Base-by-base conservation (phyloP, 2,329 filamentous ascomycete genomes). In the Tolypocladium capitatum region DNA sequence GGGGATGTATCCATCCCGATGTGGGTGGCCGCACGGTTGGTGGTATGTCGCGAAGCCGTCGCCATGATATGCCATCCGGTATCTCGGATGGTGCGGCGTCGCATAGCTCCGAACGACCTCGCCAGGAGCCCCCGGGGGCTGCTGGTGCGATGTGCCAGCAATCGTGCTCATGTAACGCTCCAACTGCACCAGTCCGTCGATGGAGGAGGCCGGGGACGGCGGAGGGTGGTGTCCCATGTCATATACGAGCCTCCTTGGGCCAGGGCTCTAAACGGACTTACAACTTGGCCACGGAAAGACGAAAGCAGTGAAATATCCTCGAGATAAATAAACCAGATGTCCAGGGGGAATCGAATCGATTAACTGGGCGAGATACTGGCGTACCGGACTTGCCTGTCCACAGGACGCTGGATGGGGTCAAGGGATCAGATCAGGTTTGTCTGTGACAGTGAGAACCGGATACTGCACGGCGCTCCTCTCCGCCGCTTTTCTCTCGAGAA, bases 171-270 rank as follows among this genome's bases (percentile, higher is more conserved):
- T 16, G 9, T 28, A 46, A 4, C 18, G 46, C 9, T 30, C 46
- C 10, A 45, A 24, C 9, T 48, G 46, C 43, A 56, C 46, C 31
- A 52, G 48, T 36, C 52, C 54, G 47, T 53, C 53, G 45, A 49
- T 50, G 44, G 68, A 70, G 20, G 67, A 67, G 47, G 69, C 67
- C 49, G 74, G 73, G 21, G 74, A 75, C 40, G 66, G 68, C 33
- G 70, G 66, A 46, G 58, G 59, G 47, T 60, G 59, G 47, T 60
- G 64, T 50, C 63, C 65, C 70, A 73, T 64, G 27, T 55, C 52
- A 48, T 42, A 45, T 40, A 36, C 32, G 42, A 40, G 20, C 38
- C 44, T 36, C 48, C 49, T 48, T 11, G 42, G 33, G n/a, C 20
- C 9, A 16, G 8, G 24, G 14, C 43, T 43, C 49, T 42, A 51